Percentiles rank a stretch among this genome's conserved stretches.
phyloP scores from a whole-genome alignment of 306 rosid species.

The Spatholobus suberectus region DNA sequence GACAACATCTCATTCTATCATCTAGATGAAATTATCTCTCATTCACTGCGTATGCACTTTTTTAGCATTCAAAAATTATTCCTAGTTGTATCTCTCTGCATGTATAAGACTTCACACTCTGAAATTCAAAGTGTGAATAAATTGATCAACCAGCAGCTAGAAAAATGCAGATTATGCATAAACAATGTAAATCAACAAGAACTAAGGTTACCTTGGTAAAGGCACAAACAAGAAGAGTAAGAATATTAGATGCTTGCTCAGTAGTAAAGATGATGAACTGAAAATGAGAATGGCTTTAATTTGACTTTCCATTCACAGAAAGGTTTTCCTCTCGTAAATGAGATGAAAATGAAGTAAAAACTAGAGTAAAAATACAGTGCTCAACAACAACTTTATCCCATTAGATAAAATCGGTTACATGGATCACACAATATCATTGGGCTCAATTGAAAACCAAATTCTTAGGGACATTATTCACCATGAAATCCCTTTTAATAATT shows the following conservation, averaged over 20 bases:
- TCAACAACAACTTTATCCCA: background rate
- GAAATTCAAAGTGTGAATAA: slow-evolving; percentile 23
- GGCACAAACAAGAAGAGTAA: background rate
- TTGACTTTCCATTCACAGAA: background rate
- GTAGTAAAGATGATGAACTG: slow-evolving; percentile 1
- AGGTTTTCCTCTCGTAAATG: slow-evolving; percentile 4
- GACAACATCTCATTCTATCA: slow-evolving; percentile 32
- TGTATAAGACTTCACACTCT: slow-evolving; percentile 3
- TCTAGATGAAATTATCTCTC: slow-evolving; percentile 27
- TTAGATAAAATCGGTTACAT: background rate
- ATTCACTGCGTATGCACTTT: background rate
- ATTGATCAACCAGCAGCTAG: slow-evolving; percentile 17
- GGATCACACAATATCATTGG: background rate
- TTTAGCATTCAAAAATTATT: slow-evolving; percentile 13
- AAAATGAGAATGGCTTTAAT: slow-evolving; percentile 7
- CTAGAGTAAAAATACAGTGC: background rate
- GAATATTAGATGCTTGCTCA: background rate
- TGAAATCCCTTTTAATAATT: background rate
- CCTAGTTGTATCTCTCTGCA: slow-evolving; percentile 1
- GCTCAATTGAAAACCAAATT: background rate
- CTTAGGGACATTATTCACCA: background rate
- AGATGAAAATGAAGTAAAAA: background rate
- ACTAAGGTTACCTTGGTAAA: background rate
- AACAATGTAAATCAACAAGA: slow-evolving; percentile 8
- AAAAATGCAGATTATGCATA: slow-evolving; percentile 13